A percentile compares a stretch with the other conserved stretches of the same genome.
These are phyloP conservation scores for Eucalyptus globulus DNA, from an alignment of 345 rosid species.

Conservation along the genomic window DNA sequence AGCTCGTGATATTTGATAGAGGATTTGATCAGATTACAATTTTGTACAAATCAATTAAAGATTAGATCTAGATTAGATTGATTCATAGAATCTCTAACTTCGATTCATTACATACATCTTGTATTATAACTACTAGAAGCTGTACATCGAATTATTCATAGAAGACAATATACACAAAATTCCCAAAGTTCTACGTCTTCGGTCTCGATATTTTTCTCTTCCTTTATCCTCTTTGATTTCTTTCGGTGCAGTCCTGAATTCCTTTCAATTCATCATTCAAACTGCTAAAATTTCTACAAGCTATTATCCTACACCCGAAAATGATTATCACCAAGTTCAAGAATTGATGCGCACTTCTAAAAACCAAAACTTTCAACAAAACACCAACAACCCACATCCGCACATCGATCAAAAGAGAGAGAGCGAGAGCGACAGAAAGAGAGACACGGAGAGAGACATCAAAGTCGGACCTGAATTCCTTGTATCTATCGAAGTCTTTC, in stretches of 20 bases:
- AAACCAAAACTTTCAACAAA: background rate
- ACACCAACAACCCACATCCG: background rate
- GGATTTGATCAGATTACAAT: no score
- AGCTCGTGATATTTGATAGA: no score
- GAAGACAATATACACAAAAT: no score
- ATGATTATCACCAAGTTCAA: background rate
- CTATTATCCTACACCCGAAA: background rate
- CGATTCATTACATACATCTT: no score
- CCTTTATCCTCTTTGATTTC: no score
- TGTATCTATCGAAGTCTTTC: slow-evolving; percentile 50
- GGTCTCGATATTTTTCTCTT: no score
- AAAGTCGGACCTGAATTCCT: slow-evolving; percentile 57
- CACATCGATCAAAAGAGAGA: background rate
- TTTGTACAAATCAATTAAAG: no score
- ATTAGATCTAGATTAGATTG: no score
- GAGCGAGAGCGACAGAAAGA: background rate
- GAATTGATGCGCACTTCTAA: background rate
- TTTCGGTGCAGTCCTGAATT: background rate
- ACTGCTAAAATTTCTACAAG: background rate
- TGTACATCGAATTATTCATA: no score
- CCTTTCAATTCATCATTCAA: background rate
- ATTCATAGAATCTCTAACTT: no score
- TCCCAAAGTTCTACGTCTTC: no score
- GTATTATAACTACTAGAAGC: no score
- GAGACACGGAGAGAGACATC: background rate